A percentile compares a stretch with the other conserved stretches of the same genome.
phyloP scores from a whole-genome alignment of 352 stramenopile genomes.

The Globisporangium cylindrosporum region DNA sequence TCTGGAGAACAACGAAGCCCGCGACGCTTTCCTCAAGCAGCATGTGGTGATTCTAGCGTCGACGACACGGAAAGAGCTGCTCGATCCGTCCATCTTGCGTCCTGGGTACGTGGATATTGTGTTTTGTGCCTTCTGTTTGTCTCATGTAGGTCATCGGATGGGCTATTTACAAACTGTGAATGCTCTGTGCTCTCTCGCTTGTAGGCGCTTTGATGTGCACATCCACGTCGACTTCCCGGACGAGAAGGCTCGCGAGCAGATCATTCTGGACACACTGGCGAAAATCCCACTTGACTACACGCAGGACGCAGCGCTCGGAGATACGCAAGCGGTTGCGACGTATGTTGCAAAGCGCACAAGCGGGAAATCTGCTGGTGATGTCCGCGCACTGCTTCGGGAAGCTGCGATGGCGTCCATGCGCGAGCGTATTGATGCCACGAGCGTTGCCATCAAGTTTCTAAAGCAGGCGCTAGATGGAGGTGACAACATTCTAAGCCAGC shows the following conservation, averaged over 20 bases:
- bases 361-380: slow-evolving; percentile 53
- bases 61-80: slow-evolving; percentile 60
- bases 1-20: slow-evolving; percentile 35
- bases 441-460: slow-evolving; percentile 44
- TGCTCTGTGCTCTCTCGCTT: background rate
- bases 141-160: background rate
- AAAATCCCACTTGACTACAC: slow-evolving; percentile 58
- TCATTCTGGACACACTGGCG: slow-evolving; percentile 49
- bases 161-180: background rate
- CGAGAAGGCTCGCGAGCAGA: slow-evolving; percentile 41
- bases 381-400: slow-evolving; percentile 69
- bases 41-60: slow-evolving; percentile 85
- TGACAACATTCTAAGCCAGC: slow-evolving; percentile 7
- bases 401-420: slow-evolving; percentile 75
- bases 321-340: slow-evolving; percentile 33
- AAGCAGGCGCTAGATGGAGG: slow-evolving; percentile 17
- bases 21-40: slow-evolving; percentile 67
- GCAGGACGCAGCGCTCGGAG: slow-evolving; percentile 26
- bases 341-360: slow-evolving; percentile 53
- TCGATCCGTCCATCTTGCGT: slow-evolving; percentile 87
- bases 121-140: background rate
- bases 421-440: slow-evolving; percentile 43
- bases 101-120: slow-evolving; percentile 49
- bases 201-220: slow-evolving; percentile 80
- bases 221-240: slow-evolving; percentile 64